These are phyloP conservation scores for Myxozyma nipponensis DNA, from an alignment of 805 yeast genomes.

Conservation along the genomic window DNA sequence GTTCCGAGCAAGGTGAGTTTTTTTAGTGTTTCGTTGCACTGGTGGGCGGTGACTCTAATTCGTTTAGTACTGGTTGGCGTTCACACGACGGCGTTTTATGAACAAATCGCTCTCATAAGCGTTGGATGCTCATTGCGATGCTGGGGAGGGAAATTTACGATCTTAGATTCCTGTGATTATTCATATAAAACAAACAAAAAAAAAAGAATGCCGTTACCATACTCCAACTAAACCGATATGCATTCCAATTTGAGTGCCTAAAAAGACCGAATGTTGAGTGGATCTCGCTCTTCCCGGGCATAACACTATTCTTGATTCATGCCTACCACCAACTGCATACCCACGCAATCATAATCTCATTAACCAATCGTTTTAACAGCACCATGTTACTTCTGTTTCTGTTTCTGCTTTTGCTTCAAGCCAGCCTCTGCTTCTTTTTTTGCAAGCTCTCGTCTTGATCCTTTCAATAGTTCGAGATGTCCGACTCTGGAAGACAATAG, in stretches of 20 bases:
- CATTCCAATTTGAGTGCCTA: too few relatives aligned
- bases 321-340: too few relatives aligned
- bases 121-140: neutral
- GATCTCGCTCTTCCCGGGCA: too few relatives aligned
- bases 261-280: too few relatives aligned
- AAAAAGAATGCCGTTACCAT: neutral
- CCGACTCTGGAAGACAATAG: slow-evolving; percentile 87
- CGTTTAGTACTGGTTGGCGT: slow-evolving; percentile 79
- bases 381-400: too few relatives aligned
- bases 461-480: slow-evolving; percentile 85
- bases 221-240: neutral
- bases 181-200: neutral
- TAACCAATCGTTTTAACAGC: too few relatives aligned
- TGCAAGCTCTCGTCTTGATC: slow-evolving; percentile 80
- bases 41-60: neutral
- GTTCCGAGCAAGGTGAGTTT: slow-evolving; percentile 60
- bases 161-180: neutral
- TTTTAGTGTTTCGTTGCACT: neutral
- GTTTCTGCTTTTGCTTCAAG: slow-evolving; percentile 18
- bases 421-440: slow-evolving; percentile 51
- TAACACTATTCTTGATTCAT: too few relatives aligned
- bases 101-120: slow-evolving; percentile 63
- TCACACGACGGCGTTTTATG: slow-evolving; percentile 93
- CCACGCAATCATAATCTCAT: too few relatives aligned
- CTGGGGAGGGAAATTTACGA: too few relatives aligned